Evolutionary conservation across 1,139 yeast genomes (phyloP).

Genomic region (Candida pseudocylindracea): DNA sequence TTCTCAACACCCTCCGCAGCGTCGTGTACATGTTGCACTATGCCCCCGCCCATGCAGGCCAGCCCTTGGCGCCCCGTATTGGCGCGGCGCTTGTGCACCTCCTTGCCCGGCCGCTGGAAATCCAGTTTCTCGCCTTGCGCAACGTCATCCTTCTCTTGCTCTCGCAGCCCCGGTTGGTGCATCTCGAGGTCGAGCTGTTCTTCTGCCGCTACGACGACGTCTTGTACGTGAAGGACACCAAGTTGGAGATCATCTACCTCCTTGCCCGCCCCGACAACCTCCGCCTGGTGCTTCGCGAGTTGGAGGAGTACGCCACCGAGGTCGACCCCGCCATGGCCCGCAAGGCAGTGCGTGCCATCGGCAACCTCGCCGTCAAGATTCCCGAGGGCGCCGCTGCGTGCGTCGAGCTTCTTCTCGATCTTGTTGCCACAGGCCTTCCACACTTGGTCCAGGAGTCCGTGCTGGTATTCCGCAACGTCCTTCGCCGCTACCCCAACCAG

Average conservation of each 20-base stretch:
- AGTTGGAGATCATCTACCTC: conserved; percentile 65
- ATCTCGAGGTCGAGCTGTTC: conserved; percentile 52
- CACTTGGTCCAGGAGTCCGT: conserved; percentile 68
- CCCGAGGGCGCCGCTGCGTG: conserved; percentile 33
- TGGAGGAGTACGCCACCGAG: conserved; percentile 73
- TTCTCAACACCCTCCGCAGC: conserved; percentile 51
- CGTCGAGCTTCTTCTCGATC: conserved; percentile 35
- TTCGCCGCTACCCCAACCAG: conserved; percentile 46
- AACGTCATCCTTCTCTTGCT: conserved; percentile 59
- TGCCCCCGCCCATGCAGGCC: conserved; percentile 21
- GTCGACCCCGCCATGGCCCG: conserved; percentile 72
- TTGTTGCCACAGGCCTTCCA: conserved; percentile 44
- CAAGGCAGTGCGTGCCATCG: conserved; percentile 76
- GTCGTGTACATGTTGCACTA: conserved; percentile 58
- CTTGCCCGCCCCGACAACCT: conserved; percentile 49
- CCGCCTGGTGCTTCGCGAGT: conserved; percentile 41
- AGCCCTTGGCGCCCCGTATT: conserved; percentile 32
- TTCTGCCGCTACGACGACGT: conserved; percentile 76
- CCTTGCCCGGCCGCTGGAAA: conserved; percentile 59
- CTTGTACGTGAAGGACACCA: conserved; percentile 74
- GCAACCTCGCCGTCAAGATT: conserved; percentile 66
- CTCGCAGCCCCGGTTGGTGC: conserved; percentile 37
- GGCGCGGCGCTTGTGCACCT: conserved; percentile 56
- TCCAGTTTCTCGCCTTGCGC: conserved; percentile 64
- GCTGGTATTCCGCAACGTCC: conserved; percentile 52